These are phyloP conservation scores for bread wheat (Triticum aestivum) DNA, from an alignment of 176 grass and related monocot species.

Conservation along the genomic window IWGSC_CS_RefSeq_v2.1 NC_057799.1:573928944-573929443, in stretches of 20 bases:
- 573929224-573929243: neutral
- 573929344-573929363: neutral
- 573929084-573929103: conserved; percentile 99
- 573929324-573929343: neutral
- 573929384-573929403: conserved; percentile 13
- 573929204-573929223: neutral
- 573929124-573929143: conserved; percentile 97
- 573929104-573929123: conserved; percentile 84
- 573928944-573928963: conserved; percentile 99
- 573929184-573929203: neutral
- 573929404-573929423: neutral
- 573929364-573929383: neutral
- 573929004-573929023: conserved; percentile 96
- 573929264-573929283: conserved; percentile 6
- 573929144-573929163: conserved; percentile 81
- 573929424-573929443: neutral
- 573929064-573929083: conserved; percentile 94
- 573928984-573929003: conserved; percentile 80
- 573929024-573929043: conserved; percentile 90
- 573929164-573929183: conserved; percentile 25
- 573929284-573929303: neutral
- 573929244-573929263: neutral
- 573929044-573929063: conserved; percentile 92
- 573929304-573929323: neutral
- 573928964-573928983: conserved; percentile 99